Evolutionary conservation across 2,329 filamentous ascomycete species (phyloP).

Genomic region (Fusarium decemcellulare): DNA sequence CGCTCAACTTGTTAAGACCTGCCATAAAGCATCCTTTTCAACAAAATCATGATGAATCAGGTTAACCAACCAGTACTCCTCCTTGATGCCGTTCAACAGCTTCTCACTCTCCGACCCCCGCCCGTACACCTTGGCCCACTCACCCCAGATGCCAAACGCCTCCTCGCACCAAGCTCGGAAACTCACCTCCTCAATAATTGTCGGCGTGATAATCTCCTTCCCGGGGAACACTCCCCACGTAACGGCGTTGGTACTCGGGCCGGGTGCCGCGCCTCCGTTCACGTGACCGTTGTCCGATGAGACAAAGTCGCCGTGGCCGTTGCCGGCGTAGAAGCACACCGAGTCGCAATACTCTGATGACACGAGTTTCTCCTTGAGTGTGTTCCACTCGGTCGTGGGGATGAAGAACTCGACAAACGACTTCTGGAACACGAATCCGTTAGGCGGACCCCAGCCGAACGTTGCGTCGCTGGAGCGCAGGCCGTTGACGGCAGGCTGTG

Average conservation of each 20-base stretch:
- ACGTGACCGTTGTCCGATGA: conserved; percentile 71
- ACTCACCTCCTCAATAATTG: conserved; percentile 95
- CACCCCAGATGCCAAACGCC: conserved; percentile 94
- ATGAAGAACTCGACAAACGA: conserved; percentile 98
- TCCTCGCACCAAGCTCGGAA: conserved; percentile 97
- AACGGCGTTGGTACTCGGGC: conserved; percentile 85
- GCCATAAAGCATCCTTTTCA: conserved; percentile 80
- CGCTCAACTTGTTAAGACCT: conserved; percentile 66
- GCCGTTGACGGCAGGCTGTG: conserved; percentile 94
- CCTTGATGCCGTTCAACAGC: conserved; percentile 76
- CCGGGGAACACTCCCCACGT: conserved; percentile 97
- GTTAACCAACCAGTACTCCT: conserved; percentile 91
- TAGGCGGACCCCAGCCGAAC: conserved; percentile 93
- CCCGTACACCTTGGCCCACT: conserved; percentile 94
- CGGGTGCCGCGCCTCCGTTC: conserved; percentile 46
- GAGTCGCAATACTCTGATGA: conserved; percentile 72
- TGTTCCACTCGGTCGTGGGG: conserved; percentile 78
- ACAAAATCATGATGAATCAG: conserved; percentile 87
- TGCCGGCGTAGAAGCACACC: conserved; percentile 91
- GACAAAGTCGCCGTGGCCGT: conserved; percentile 82
- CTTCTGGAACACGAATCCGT: conserved; percentile 98
- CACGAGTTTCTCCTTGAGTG: conserved; percentile 74
- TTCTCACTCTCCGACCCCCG: conserved; percentile 78
- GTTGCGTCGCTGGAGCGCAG: conserved; percentile 80
- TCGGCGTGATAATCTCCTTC: conserved; percentile 96